Evolutionary conservation across 2,329 filamentous ascomycete genomes (phyloP), one percentile per base, ranked within the genome.

Genomic region (Rachicladosporium sp.): DNA sequence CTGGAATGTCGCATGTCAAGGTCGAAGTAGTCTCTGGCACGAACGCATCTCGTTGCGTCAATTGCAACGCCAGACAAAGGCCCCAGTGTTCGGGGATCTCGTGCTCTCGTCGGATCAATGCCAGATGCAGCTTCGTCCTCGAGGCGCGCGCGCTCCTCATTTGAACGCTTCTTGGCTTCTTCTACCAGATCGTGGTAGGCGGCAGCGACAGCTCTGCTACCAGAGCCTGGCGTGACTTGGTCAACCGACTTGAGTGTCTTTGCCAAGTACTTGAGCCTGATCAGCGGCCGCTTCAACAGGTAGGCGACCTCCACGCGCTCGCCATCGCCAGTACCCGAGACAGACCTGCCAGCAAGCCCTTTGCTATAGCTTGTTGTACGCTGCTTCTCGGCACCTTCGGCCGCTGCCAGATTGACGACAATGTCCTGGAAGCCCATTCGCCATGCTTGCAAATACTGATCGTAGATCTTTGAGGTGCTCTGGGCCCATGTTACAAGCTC

Each of bases 221-320:
- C 69, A 47, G 65, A 69, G 35, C 65, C 76, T 40, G 59, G 73
- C 49, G 65, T 56, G 10, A 76, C 63, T 11, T 71, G 66, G 50
- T 77, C 71, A 37, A 80, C 71, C 45, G 76, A 73, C 60, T 82
- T 85, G 52, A 93, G 76, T 30, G 85, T 80, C 59, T 88, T 94
- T 33, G 80, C 70, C 45, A 98, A 75, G 60, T 88, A 84, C 59
- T 94, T 95, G 44, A 95, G 68, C 35, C 91, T 76, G 13, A 94
- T 78, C 32, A 98, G 64, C 1, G 91, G 91, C 39, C 89, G 71
- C 63, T 93, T 95, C 38, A 98, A 69, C 34, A 98, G 70, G 60
- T 91, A 93, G 6, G 88, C 88, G 35, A 98, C 91, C 57, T 96
- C 91, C 6, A 95, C 87, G 37, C 86, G 78, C 58, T 95, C 86